Evolutionary conservation across 106 monocot genomes (phyloP), one percentile per base, ranked within the genome.

Genomic region (Dioscorea alata): DNA sequence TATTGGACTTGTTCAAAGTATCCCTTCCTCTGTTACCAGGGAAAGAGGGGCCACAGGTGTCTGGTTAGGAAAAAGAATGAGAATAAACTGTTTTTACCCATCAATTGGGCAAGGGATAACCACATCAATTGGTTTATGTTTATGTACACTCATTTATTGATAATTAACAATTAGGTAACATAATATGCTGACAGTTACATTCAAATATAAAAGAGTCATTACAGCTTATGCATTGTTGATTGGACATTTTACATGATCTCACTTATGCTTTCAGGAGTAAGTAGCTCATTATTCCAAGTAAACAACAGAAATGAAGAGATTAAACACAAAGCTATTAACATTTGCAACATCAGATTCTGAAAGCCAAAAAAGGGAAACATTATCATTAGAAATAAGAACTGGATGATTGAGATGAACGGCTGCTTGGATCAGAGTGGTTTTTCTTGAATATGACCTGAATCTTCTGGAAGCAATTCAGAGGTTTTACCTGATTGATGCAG

Each of bases 371-470:
- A 5, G 15, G 54, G 19, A 18, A 19, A 54, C 15, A 18, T 54
- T 54, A 54, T 8, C 15, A 54, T 19, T 13, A 54, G 54, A 54
- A 54, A 19, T 54, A 18, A 54, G 54, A 54, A 18, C 19, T 54
- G 2, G 54, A 18, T 54, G 54, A 13, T 18, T 54, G 54, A 20
- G 95, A 84, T 3, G 88, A 94, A 8, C 83, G 78, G 65, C 75
- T 82, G 75, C 91, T 82, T 16, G 79, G 59, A 61, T 75, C 73
- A 21, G 79, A 74, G 32, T 51, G 64, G 61, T 95, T 88, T 75
- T 76, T 91, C 75, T 86, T 90, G 67, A 74, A 88, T 23, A 95
- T 88, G 57, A 79, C 81, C 60, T 95, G 91, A 2, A 96, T 24
- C 33, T 80, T 86, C 69, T 88, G 91, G 59, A 96, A 86, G 61